A percentile compares a stretch with the other conserved stretches of the same genome.
Conservation (phyloP, 345 rosid genomes). For the Moricandia moricandioides region DNA sequence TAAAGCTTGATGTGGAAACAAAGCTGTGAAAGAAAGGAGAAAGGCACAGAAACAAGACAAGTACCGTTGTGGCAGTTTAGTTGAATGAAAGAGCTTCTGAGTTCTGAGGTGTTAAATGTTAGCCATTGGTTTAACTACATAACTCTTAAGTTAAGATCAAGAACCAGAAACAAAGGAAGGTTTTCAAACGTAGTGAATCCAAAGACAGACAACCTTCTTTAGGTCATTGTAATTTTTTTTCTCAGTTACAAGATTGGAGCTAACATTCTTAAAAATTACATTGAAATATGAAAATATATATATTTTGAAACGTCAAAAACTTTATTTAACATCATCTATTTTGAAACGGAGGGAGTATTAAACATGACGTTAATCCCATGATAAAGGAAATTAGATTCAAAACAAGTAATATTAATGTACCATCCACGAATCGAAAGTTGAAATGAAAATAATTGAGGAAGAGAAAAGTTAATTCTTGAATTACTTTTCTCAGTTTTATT, state of each 20-base stretch:
- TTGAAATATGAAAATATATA: no score
- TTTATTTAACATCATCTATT: no score
- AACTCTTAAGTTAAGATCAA: neutral
- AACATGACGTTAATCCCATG: neutral
- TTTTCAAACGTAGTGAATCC: neutral
- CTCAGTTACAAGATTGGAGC: neutral
- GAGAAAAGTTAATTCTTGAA: constrained; percentile 20
- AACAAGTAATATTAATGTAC: neutral
- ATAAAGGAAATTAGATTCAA: neutral
- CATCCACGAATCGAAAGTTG: neutral
- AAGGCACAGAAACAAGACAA: neutral
- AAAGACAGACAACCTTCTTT: no score
- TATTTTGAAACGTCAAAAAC: no score
- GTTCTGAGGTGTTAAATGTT: neutral
- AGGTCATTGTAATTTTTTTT: neutral
- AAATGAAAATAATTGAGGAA: neutral
- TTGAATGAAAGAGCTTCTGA: neutral
- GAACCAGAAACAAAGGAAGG: neutral
- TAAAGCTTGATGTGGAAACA: neutral
- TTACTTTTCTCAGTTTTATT: constrained; percentile 27
- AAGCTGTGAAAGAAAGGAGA: neutral
- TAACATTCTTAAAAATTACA: no score
- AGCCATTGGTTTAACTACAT: neutral
- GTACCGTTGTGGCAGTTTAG: neutral
- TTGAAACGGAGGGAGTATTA: no score